These are phyloP conservation scores for Dictyostelium brefeldianum DNA, from an alignment of 78 protist genomes.

Conservation along the genomic window DNA sequence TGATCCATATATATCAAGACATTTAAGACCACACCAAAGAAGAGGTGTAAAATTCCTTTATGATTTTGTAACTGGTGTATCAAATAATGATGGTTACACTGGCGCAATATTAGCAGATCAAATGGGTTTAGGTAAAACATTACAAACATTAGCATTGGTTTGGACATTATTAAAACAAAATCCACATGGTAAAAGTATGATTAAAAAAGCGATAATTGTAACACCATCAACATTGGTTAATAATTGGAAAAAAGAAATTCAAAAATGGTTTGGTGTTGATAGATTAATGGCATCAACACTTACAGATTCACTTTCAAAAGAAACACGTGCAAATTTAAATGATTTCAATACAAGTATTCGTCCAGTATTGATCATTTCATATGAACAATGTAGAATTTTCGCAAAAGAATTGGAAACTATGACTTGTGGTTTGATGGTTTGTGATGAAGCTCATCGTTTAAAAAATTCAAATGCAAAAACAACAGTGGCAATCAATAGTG, in stretches of 20 bases:
- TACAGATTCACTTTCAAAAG: slow-evolving; percentile 53
- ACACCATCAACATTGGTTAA: slow-evolving; percentile 86
- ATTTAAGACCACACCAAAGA: slow-evolving; percentile 94
- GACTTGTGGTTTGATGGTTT: slow-evolving; percentile 67
- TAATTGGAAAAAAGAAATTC: slow-evolving; percentile 83
- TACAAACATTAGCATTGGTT: slow-evolving; percentile 88
- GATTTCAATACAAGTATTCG: slow-evolving; percentile 58
- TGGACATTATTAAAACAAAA: slow-evolving; percentile 91
- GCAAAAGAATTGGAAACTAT: slow-evolving; percentile 7
- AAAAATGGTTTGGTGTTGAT: slow-evolving; percentile 81
- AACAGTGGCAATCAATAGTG: slow-evolving; percentile 35
- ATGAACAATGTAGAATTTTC: slow-evolving; percentile 76
- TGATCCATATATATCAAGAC: slow-evolving; percentile 39
- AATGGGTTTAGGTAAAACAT: slow-evolving; percentile 94
- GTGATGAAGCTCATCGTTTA: slow-evolving; percentile 90
- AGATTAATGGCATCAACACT: slow-evolving; percentile 56
- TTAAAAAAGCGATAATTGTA: slow-evolving; percentile 82
- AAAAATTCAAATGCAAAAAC: slow-evolving; percentile 86
- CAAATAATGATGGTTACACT: slow-evolving; percentile 6
- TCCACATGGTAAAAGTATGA: not conserved
- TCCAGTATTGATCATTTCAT: slow-evolving; percentile 67
- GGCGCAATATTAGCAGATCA: slow-evolving; percentile 80
- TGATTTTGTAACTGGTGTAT: slow-evolving; percentile 82
- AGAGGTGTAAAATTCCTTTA: slow-evolving; percentile 93
- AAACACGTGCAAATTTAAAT: slow-evolving; percentile 29